A percentile compares a stretch with the other conserved stretches of the same genome.
These are phyloP conservation scores for Grosmannia penicillata DNA, from an alignment of 2,329 filamentous ascomycete species.

Conservation along the genomic window DNA sequence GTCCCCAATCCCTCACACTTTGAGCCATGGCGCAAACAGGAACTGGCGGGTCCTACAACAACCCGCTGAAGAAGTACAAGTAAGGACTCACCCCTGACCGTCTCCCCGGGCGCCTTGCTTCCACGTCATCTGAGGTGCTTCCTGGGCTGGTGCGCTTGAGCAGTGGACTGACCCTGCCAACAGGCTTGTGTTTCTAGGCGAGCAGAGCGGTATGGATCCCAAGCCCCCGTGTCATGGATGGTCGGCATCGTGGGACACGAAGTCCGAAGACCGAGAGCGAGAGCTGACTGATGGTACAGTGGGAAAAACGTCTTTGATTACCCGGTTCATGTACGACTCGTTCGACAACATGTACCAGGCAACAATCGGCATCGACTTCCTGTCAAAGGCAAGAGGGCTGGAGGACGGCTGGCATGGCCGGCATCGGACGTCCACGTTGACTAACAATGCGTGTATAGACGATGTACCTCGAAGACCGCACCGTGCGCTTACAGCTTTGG, in stretches of 20 bases:
- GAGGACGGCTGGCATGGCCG: no score
- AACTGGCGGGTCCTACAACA: constrained; percentile 78
- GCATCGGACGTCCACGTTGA: no score
- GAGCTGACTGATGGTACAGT: constrained; percentile 36
- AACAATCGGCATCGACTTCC: constrained; percentile 97
- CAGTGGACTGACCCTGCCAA: constrained; percentile 3
- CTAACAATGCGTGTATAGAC: constrained; percentile 39
- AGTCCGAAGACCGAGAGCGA: neutral
- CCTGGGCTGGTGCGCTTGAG: no score
- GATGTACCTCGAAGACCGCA: constrained; percentile 98
- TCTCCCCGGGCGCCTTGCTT: no score
- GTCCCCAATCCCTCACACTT: no score
- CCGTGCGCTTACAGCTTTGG: constrained; percentile 93
- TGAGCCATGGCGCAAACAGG: constrained; percentile 66
- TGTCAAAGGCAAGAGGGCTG: constrained; percentile 62
- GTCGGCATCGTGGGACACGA: neutral
- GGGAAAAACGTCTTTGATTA: constrained; percentile 96
- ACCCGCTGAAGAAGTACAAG: constrained; percentile 99
- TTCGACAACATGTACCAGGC: constrained; percentile 99
- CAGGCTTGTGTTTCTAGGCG: constrained; percentile 91
- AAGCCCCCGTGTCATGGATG: neutral
- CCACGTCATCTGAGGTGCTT: no score
- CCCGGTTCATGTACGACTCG: constrained; percentile 99
- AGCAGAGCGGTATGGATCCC: constrained; percentile 71
- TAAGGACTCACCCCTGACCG: constrained; percentile 28